Base-by-base conservation (phyloP, 257 asterid genomes). In the Solanum lignicaule region DNA sequence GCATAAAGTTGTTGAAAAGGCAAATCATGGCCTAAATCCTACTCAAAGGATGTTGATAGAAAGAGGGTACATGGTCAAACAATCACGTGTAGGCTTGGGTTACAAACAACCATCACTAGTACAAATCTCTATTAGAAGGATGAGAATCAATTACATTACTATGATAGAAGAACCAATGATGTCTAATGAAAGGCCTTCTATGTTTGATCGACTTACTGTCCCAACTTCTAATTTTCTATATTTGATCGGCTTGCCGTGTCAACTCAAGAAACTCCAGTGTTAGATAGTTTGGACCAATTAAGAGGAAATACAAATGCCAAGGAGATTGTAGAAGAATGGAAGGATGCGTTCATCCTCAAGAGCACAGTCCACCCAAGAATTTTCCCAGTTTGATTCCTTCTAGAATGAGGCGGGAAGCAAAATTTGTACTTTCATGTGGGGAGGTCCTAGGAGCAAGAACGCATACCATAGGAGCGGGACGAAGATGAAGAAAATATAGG, bases 161-260 rank as follows among this genome's bases (percentile, higher is more conserved):
- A 11, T 4, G 4, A 23, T 8, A 23, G 29, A 60, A 60, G 69
- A 60, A 23, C 12, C 3, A 8, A 2, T 8, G 5, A 55, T 60
- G 2, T 9, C 3, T 23, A 1, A 60, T 0, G 10, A 60, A 60
- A 23, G 2, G 1, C 5, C 31, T 62, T 20, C 0, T 3, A 3
- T 62, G 31, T 62, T 62, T 10, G 71, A 62, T n/a, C 16, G 10
- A 18, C n/a, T 7, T 55, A 55, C 4, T 55, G 1, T 6, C 10
- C n/a, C n/a, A 6, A 55, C n/a, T 3, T 6, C n/a, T 55, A 55
- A 18, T 55, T 7, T 55, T 55, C 0, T 18, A 1, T 6, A 55
- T 55, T 18, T 18, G 65, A 55, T 55, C 4, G 3, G 1, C 13
- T 21, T 21, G 0, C 2, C 13, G 0, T 21, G 0, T 21, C 13